These are phyloP conservation scores for Stellera chamaejasme DNA, from an alignment of 345 rosid species.

Conservation along the genomic window DNA sequence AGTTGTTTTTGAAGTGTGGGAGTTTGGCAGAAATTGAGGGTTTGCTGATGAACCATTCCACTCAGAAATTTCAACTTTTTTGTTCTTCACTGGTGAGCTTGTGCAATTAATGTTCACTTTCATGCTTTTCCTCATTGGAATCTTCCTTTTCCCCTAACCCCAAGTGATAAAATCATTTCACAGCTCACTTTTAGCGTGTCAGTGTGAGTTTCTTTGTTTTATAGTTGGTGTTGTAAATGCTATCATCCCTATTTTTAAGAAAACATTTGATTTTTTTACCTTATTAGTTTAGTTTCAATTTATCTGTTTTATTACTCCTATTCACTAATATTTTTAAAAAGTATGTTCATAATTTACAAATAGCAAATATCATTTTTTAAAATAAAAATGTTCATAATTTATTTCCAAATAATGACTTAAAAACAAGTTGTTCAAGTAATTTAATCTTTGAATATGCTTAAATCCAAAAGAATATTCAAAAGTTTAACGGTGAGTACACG, in stretches of 20 bases:
- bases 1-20: background rate
- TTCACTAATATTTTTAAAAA: too few species aligned
- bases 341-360: too few species aligned
- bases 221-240: background rate
- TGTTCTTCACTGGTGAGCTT: constrained; percentile 18
- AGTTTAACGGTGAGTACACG: too few species aligned
- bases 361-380: background rate
- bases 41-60: constrained; percentile 7
- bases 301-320: too few species aligned
- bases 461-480: background rate
- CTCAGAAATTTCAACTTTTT: constrained; percentile 5
- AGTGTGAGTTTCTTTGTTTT: background rate
- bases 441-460: background rate
- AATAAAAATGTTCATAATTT: background rate
- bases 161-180: too few species aligned
- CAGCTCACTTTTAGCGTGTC: background rate
- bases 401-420: background rate
- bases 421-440: background rate
- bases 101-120: constrained; percentile 23
- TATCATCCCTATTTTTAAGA: background rate
- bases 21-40: constrained; percentile 9
- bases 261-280: background rate
- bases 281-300: too few species aligned
- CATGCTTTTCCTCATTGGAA: constrained; percentile 23
- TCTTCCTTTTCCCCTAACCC: constrained; percentile 24